Conservation (phyloP, 108 stramenopile species). For the Epithemia pelagica region DNA sequence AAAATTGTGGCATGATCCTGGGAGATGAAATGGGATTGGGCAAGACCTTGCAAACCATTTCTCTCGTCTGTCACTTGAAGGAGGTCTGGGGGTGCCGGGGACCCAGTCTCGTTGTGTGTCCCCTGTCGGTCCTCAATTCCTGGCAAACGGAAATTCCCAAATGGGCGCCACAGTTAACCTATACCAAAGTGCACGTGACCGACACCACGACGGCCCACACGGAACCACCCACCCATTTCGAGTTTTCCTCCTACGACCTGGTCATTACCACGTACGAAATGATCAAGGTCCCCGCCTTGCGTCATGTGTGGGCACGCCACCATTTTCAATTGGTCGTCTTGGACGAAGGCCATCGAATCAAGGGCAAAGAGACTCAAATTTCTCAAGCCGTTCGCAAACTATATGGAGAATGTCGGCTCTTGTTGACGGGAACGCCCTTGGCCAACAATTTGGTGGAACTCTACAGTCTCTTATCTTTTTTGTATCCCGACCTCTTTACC, state of each 20-base stretch:
- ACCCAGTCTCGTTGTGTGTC: slow-evolving; percentile 86
- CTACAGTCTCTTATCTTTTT: slow-evolving; percentile 59
- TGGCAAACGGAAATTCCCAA: slow-evolving; percentile 79
- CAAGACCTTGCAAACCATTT: slow-evolving; percentile 92
- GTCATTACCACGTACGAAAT: slow-evolving; percentile 65
- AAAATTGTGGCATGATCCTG: slow-evolving; percentile 69
- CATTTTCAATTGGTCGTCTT: slow-evolving; percentile 62
- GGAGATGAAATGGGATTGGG: slow-evolving; percentile 85
- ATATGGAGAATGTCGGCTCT: slow-evolving; percentile 34
- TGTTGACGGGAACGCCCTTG: slow-evolving; percentile 84
- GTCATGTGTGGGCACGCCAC: slow-evolving; percentile 27
- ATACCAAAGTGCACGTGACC: slow-evolving; percentile 61
- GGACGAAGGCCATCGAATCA: slow-evolving; percentile 85
- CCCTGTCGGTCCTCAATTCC: slow-evolving; percentile 70
- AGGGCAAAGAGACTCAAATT: slow-evolving; percentile 41
- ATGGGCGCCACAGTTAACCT: slow-evolving; percentile 73
- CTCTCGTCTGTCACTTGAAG: slow-evolving; percentile 71
- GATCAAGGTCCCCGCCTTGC: slow-evolving; percentile 32
- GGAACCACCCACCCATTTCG: neutral
- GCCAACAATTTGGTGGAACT: slow-evolving; percentile 82
- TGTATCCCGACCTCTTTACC: slow-evolving; percentile 52
- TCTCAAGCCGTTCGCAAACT: slow-evolving; percentile 41
- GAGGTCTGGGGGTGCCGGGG: slow-evolving; percentile 43
- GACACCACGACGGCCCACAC: slow-evolving; percentile 24
- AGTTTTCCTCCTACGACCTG: slow-evolving; percentile 44